Base-by-base conservation (phyloP, 2,329 filamentous ascomycete species). In the Akanthomyces lecanii region DNA sequence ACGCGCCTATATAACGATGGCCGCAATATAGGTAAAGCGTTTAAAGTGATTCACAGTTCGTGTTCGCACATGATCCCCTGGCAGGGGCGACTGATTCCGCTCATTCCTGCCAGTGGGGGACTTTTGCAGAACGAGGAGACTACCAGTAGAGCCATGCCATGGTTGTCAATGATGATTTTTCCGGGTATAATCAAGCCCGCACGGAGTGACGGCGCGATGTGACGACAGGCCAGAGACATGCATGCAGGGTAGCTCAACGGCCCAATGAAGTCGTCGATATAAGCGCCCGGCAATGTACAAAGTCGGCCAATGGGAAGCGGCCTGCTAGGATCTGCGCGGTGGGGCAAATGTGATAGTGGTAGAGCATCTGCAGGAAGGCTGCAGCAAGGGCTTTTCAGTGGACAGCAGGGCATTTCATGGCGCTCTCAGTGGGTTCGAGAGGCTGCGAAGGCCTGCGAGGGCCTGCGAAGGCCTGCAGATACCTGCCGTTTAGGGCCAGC, bases 301-400 rank as follows among this genome's bases (percentile, higher is more conserved):
- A 54, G 25, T 36, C 45, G 12, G 30, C 61, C 61, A 63, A 63
- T 58, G 54, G 47, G 54, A 21, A 16, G 47, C 36, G 18, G 53
- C 38, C 12, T 44, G 25, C 61, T 14, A 47, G 61, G 61, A 58
- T 63, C 10, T 5, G 1, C 6, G 30, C 6, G 8, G 47, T 12
- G 42, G 53, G 54, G 71, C 67, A 7, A 25, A 61, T 61, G 58
- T 61, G 58, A 61, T 53, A 42, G 58, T 1, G 69, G 53, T 30
- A 38, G 25, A 50, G 21, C 4, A 10, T 30, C 11, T 53, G 38
- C 38, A 52, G 25, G 33, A 44, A 55, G 52, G 40, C 33, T 38
- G 25, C 28, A 23, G 36, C 7, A 40, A 38, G 4, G 7, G n/a
- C 12, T 6, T 48, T 47, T 25, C 40, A 47, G 45, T 48, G 45